Evolutionary conservation across 768 basidiomycete species (phyloP).

Genomic region (Tulasnella calospora): DNA sequence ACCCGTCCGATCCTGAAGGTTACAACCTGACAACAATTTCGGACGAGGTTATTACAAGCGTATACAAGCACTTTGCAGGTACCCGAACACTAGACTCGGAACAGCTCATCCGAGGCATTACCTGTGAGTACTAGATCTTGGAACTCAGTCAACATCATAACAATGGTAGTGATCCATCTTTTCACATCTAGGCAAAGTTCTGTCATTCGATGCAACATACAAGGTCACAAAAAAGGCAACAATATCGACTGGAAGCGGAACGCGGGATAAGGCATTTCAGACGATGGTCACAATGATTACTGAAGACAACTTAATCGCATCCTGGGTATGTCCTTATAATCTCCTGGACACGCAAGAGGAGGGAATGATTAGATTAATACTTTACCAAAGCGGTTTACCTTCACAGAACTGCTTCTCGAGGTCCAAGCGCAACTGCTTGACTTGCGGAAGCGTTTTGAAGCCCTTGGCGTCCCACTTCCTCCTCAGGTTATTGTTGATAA

Average conservation of each 20-base stretch:
- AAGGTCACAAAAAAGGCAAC: not conserved
- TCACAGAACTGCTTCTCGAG: not conserved
- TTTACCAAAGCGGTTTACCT: not conserved
- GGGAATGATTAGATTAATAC: no score
- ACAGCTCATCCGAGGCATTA: not conserved
- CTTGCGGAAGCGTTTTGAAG: not conserved
- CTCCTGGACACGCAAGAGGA: no score
- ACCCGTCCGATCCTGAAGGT: not conserved
- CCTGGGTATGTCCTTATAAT: not conserved
- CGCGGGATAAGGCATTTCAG: not conserved
- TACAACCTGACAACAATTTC: not conserved
- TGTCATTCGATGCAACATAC: not conserved
- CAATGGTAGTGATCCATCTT: no score
- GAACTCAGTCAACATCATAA: no score
- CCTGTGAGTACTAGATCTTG: no score
- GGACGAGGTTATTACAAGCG: not conserved
- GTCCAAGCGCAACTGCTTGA: not conserved
- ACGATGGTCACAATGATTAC: not conserved
- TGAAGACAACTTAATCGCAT: not conserved
- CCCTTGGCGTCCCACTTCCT: not conserved
- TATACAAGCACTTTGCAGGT: not conserved
- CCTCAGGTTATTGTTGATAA: not conserved
- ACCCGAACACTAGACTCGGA: not conserved
- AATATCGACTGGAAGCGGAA: not conserved
- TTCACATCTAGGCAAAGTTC: not conserved